These are phyloP conservation scores for Achaetomiella virescens DNA, from an alignment of 495 filamentous ascomycete genomes.

Conservation along the genomic window DNA sequence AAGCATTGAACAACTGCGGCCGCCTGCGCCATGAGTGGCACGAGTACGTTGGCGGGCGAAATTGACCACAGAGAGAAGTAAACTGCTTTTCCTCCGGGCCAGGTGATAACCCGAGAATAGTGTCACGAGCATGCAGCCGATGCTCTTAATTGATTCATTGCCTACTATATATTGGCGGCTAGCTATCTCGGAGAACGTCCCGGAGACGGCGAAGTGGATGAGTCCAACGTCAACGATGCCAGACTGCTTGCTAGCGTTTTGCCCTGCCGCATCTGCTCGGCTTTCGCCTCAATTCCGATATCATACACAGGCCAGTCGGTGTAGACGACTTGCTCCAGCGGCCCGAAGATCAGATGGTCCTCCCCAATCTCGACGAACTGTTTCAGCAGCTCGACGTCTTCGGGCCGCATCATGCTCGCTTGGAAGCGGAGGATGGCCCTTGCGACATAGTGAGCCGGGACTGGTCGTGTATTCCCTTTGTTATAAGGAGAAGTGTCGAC, in stretches of 20 bases:
- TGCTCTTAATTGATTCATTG: neutral
- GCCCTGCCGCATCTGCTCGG: conserved; percentile 7
- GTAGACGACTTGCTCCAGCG: conserved; percentile 20
- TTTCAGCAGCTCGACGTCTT: conserved; percentile 21
- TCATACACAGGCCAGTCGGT: conserved; percentile 24
- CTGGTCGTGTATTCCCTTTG: conserved; percentile 36
- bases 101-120: too few relatives aligned
- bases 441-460: conserved; percentile 25
- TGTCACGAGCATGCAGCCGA: too few relatives aligned
- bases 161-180: neutral
- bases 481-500: conserved; percentile 30
- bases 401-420: conserved; percentile 16
- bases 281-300: conserved; percentile 12
- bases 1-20: too few relatives aligned
- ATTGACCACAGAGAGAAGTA: too few relatives aligned
- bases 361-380: conserved; percentile 19
- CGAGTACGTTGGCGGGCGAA: too few relatives aligned
- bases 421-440: conserved; percentile 20
- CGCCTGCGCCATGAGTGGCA: too few relatives aligned
- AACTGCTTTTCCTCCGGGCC: too few relatives aligned
- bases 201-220: neutral
- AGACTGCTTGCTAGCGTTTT: conserved; percentile 14
- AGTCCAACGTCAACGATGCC: conserved; percentile 14
- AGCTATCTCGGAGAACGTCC: conserved; percentile 2
- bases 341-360: conserved; percentile 15